phyloP scores from a whole-genome alignment of 371 early-diverging fungal species.

The Choanephora cucurbitarum region DNA sequence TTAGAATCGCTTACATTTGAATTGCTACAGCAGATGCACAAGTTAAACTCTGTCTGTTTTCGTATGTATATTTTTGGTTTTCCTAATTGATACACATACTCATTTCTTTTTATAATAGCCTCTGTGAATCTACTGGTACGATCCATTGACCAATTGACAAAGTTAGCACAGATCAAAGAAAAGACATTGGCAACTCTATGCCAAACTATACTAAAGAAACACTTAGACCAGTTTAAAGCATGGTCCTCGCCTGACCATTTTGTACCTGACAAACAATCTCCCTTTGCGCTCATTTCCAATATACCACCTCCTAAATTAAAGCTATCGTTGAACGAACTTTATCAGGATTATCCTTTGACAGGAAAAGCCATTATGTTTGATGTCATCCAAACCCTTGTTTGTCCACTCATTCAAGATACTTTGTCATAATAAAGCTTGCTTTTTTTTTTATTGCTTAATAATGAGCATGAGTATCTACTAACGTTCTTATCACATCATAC shows the following conservation, averaged over 20 bases:
- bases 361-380: neutral
- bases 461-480: neutral
- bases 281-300: neutral
- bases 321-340: neutral
- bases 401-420: neutral
- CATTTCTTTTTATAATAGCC: no score
- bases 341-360: neutral
- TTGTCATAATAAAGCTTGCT: no score
- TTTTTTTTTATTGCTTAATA: no score
- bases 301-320: neutral
- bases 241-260: neutral
- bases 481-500: constrained; percentile 6
- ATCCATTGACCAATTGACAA: no score
- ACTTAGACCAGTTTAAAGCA: neutral
- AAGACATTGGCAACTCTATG: no score
- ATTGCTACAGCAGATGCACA: no score
- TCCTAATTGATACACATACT: no score
- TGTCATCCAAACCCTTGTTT: neutral
- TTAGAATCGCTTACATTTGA: no score
- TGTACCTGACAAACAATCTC: neutral
- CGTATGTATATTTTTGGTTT: no score
- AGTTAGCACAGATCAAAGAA: no score
- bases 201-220: neutral
- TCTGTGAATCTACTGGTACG: no score
- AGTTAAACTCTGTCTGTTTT: no score